Base-by-base conservation (phyloP, 345 rosid genomes). In the Linum usitatissimum region DNA sequence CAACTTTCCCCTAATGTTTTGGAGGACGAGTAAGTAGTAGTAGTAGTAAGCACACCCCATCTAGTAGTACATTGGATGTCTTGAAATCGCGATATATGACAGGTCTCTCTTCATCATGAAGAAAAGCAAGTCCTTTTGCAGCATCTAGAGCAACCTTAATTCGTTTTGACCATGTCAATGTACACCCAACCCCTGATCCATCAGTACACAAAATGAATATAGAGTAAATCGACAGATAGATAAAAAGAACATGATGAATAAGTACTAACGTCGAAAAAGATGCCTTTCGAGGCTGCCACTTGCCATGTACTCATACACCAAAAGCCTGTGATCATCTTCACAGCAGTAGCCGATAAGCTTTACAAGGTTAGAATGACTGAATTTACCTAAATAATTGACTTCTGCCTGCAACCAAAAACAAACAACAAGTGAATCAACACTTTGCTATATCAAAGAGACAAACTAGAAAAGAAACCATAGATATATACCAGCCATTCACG, bases 311-410 rank as follows among this genome's bases (percentile, higher is more conserved):
- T 94, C 99, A 68, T 94, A 94, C 53, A 90, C 91, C 69, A 94
- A 77, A 57, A 90, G 68, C 65, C 97, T 84, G 63, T 90, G 97
- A 54, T 86, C 96, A 77, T 85, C 97, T 79, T 94, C 99, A 65
- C 99, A 94, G 72, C 99, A 94, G 67, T 90, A 88, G 13, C 99
- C 99, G 77, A 90, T 88, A 58, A 94, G 99, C 79, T 86, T 94
- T 60, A 90, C 99, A 79, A 94, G 89, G 79, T 90, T 90, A n/a
- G 85, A 73, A 72, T 94, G 96, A 75, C 92, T 83, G 17, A 94
- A 84, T 72, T 86, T 90, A 64, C 97, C 99, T 71, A 94, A 74
- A 78, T 87, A 90, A 71, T 87, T 87, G 42, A 94, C 92, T 80
- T 94, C 99, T 55, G 99, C 84, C 98, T 92, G 77, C 70, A 79